A percentile compares a stretch with the other conserved stretches of the same genome.
These are phyloP conservation scores for Ettlia oleoabundans DNA, from an alignment of 139 green algal genomes.

Conservation along the genomic window DNA sequence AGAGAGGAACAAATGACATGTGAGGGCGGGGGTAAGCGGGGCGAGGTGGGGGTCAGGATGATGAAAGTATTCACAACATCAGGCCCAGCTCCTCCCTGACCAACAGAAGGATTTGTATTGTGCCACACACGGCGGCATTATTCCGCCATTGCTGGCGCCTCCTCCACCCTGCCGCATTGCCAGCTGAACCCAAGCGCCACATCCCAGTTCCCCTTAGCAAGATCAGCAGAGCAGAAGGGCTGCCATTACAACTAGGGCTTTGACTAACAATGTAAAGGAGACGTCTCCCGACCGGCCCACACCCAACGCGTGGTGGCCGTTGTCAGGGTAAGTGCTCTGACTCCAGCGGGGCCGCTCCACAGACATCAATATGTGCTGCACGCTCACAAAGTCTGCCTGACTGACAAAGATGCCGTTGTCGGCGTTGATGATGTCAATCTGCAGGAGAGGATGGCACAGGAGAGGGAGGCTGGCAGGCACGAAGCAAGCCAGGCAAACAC, in stretches of 20 bases:
- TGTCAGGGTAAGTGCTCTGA: background rate
- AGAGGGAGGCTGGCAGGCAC: background rate
- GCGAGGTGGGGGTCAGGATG: too few relatives aligned
- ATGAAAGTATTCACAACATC: too few relatives aligned
- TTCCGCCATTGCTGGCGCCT: too few relatives aligned
- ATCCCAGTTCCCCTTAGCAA: too few relatives aligned
- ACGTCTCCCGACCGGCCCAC: background rate
- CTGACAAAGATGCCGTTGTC: slow-evolving; percentile 13
- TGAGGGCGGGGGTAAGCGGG: background rate
- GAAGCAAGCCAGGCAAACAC: background rate
- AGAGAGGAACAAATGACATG: background rate
- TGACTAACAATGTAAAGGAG: slow-evolving; percentile 6
- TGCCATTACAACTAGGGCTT: too few relatives aligned
- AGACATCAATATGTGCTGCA: background rate
- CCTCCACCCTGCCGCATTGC: too few relatives aligned
- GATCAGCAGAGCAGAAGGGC: background rate
- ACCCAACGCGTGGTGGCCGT: slow-evolving; percentile 5
- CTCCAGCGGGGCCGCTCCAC: background rate
- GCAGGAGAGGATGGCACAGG: background rate
- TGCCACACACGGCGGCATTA: too few relatives aligned
- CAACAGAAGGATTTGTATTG: too few relatives aligned
- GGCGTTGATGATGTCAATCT: slow-evolving; percentile 4
- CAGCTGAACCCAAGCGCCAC: too few relatives aligned
- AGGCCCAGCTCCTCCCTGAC: too few relatives aligned
- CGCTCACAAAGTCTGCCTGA: background rate